These are phyloP conservation scores for Secale cereale DNA, from an alignment of 176 grass and related monocot species.

Conservation along the genomic window DNA sequence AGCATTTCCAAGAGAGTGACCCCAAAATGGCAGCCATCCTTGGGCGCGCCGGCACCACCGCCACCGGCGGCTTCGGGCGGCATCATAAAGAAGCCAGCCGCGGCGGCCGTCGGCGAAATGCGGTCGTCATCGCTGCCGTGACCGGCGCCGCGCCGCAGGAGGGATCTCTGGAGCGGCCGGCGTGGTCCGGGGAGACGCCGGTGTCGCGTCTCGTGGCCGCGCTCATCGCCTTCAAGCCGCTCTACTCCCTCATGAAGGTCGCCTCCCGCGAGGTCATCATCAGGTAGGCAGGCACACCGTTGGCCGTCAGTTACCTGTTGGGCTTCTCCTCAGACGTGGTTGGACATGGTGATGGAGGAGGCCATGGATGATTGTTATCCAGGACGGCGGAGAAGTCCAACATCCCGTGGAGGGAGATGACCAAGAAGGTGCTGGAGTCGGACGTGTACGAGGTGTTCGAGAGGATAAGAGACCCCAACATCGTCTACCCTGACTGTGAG, in stretches of 20 bases:
- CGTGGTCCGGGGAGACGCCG: slow-evolving; percentile 72
- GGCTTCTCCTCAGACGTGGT: neutral
- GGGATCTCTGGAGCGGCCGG: slow-evolving; percentile 51
- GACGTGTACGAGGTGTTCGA: slow-evolving; percentile 73
- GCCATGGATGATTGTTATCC: neutral
- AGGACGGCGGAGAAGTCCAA: slow-evolving; percentile 85
- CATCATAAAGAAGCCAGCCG: neutral
- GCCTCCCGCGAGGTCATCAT: slow-evolving; percentile 73
- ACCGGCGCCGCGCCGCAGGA: slow-evolving; percentile 37
- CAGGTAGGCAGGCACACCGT: slow-evolving; percentile 26
- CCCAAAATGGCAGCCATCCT: neutral
- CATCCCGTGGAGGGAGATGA: slow-evolving; percentile 83
- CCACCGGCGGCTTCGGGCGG: neutral
- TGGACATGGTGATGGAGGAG: neutral
- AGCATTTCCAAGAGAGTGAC: neutral
- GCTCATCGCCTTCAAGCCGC: slow-evolving; percentile 80
- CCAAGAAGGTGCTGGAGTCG: slow-evolving; percentile 62
- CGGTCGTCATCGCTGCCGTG: slow-evolving; percentile 11
- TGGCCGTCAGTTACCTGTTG: neutral
- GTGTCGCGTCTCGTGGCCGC: slow-evolving; percentile 62
- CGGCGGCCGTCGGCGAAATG: neutral
- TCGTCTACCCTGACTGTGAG: slow-evolving; percentile 76
- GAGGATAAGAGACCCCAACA: slow-evolving; percentile 48
- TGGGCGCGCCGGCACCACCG: slow-evolving; percentile 16
- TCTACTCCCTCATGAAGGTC: slow-evolving; percentile 84